A percentile compares a stretch with the other conserved stretches of the same genome.
Conservation (phyloP, 73 alveolate species). For the Durusdinium trenchii region DNA sequence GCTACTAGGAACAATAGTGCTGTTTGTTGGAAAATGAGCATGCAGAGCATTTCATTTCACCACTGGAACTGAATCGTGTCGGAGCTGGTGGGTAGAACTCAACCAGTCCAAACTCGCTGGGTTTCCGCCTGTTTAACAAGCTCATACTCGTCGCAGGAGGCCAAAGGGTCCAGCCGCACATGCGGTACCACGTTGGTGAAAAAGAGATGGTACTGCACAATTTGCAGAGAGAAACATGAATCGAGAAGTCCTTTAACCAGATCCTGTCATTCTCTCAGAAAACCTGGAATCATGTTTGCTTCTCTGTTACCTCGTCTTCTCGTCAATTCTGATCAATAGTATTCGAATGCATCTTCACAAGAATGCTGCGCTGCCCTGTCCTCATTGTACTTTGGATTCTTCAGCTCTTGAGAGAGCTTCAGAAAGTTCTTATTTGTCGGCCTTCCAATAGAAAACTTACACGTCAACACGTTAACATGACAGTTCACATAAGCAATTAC, state of each 20-base stretch:
- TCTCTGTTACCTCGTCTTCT: too few species aligned
- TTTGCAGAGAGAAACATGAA: too few species aligned
- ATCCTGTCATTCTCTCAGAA: too few species aligned
- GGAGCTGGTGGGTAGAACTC: too few species aligned
- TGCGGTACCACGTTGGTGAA: slow-evolving; percentile 98
- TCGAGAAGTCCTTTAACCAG: too few species aligned
- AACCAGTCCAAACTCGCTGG: background rate
- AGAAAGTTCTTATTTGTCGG: slow-evolving; percentile 93
- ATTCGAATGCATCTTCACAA: too few species aligned
- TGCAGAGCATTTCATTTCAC: too few species aligned
- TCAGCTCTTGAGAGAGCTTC: slow-evolving; percentile 92
- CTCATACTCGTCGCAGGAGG: slow-evolving; percentile 98
- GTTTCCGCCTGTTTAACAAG: slow-evolving; percentile 97
- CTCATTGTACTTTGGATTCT: slow-evolving; percentile 89
- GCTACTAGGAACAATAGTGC: too few species aligned
- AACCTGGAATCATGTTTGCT: too few species aligned
- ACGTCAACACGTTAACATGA: too few species aligned
- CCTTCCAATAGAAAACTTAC: background rate
- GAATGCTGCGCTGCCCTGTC: background rate
- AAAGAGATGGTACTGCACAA: slow-evolving; percentile 97
- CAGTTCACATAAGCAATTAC: background rate
- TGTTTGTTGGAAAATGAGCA: background rate
- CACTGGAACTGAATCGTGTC: background rate
- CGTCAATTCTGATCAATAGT: too few species aligned
- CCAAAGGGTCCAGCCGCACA: slow-evolving; percentile 97